Conservation (phyloP, 441 rosid species). For the Euphorbia schlechtendalii region DNA sequence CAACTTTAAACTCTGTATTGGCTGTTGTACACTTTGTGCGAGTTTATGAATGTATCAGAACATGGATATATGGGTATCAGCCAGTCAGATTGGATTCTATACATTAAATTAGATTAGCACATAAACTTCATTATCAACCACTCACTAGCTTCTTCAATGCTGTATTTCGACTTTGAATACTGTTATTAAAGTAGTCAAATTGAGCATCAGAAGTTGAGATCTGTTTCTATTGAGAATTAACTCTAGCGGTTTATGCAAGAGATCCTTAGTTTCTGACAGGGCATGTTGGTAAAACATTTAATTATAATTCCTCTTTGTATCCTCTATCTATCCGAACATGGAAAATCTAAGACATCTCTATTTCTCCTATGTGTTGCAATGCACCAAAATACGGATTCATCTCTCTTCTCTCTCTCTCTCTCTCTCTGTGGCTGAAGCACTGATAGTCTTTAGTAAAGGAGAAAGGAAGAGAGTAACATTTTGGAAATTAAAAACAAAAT, state of each 20-base stretch:
- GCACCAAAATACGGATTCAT: neutral
- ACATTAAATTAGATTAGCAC: neutral
- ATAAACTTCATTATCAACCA: neutral
- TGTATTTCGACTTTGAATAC: neutral
- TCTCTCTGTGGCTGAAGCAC: neutral
- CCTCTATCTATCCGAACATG: neutral
- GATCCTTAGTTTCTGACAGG: neutral
- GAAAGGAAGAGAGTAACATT: too few species aligned
- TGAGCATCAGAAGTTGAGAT: neutral
- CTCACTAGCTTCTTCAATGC: neutral
- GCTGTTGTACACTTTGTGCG: neutral
- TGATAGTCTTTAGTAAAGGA: too few species aligned
- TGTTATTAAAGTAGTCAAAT: neutral
- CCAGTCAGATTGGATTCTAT: too few species aligned
- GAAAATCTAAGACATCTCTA: neutral
- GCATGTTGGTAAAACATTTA: neutral
- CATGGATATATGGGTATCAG: neutral
- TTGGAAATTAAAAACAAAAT: neutral
- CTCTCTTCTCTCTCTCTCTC: too few species aligned
- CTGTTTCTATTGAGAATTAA: neutral
- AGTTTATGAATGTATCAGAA: neutral
- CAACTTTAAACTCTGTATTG: too few species aligned
- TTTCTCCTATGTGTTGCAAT: neutral
- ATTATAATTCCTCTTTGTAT: neutral
- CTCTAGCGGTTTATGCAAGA: neutral